Conservation (phyloP, 2,329 filamentous ascomycete genomes). For the Cytospora schulzeri region DNA sequence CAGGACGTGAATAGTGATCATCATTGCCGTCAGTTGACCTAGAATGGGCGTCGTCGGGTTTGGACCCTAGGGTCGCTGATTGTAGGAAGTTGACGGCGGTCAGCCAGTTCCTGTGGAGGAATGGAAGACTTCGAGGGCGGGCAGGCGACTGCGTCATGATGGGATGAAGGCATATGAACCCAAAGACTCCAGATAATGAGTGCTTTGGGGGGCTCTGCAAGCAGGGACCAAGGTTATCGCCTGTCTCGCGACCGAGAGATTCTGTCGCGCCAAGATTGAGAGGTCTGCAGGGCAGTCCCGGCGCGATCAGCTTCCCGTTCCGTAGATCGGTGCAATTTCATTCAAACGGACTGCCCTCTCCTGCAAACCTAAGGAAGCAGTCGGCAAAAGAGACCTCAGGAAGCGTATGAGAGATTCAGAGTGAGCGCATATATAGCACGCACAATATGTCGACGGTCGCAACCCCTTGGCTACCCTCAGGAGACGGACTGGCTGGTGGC, state of each 20-base stretch:
- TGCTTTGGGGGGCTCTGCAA: not conserved
- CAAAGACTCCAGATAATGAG: constrained; percentile 6
- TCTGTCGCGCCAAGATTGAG: constrained; percentile 4
- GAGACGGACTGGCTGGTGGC: not conserved
- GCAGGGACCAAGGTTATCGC: not conserved
- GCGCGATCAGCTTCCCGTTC: constrained; percentile 1
- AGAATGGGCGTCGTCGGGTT: constrained; percentile 40
- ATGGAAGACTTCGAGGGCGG: constrained; percentile 53
- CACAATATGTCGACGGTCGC: not conserved
- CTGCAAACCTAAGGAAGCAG: not conserved
- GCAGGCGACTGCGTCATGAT: constrained; percentile 53
- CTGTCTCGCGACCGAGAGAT: not conserved
- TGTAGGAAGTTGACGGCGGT: constrained; percentile 46
- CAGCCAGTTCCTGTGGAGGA: constrained; percentile 58
- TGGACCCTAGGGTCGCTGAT: constrained; percentile 32
- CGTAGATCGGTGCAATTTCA: not conserved
- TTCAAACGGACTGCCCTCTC: not conserved
- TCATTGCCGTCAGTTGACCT: constrained; percentile 34
- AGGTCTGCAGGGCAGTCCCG: constrained; percentile 2
- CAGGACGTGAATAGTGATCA: constrained; percentile 42
- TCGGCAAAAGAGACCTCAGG: not conserved
- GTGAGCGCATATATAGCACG: not conserved
- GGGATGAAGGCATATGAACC: constrained; percentile 30
- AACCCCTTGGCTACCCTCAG: not conserved
- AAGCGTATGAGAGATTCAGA: not conserved